These are phyloP conservation scores for Podosphaera fusca DNA, from an alignment of 2,329 filamentous ascomycete species.

Conservation along the genomic window DNA sequence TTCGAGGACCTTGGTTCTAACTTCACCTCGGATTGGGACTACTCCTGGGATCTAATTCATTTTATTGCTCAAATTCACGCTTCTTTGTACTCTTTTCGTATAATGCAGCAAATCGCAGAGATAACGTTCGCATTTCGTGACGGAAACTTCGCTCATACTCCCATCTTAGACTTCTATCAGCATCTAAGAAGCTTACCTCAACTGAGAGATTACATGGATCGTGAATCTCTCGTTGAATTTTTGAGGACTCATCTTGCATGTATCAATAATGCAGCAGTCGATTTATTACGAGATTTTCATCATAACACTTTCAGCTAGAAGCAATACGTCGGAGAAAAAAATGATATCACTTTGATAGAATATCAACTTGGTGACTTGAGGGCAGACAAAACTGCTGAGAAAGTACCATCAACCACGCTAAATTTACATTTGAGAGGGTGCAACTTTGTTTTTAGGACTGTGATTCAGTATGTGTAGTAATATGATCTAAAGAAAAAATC, in stretches of 20 bases:
- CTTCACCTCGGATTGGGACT: slow-evolving; percentile 1
- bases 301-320: too few relatives aligned
- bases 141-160: slow-evolving; percentile 2
- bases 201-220: slow-evolving; percentile 6
- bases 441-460: too few relatives aligned
- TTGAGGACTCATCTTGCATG: background rate
- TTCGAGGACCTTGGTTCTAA: slow-evolving; percentile 1
- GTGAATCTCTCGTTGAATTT: slow-evolving; percentile 1
- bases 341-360: too few relatives aligned
- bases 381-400: too few relatives aligned
- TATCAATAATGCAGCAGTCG: too few relatives aligned
- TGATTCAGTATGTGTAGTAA: too few relatives aligned
- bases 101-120: slow-evolving; percentile 13
- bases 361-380: too few relatives aligned
- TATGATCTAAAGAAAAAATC: too few relatives aligned
- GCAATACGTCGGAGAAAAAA: too few relatives aligned
- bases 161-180: slow-evolving; percentile 3
- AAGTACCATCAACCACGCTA: too few relatives aligned
- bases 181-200: slow-evolving; percentile 9
- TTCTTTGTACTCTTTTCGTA: slow-evolving; percentile 15
- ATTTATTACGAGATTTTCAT: too few relatives aligned
- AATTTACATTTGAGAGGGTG: too few relatives aligned
- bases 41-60: slow-evolving; percentile 16
- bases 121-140: slow-evolving; percentile 4
- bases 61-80: slow-evolving; percentile 14